Conservation (phyloP, 2,329 filamentous ascomycete genomes). For the Calycina herbarum region DNA sequence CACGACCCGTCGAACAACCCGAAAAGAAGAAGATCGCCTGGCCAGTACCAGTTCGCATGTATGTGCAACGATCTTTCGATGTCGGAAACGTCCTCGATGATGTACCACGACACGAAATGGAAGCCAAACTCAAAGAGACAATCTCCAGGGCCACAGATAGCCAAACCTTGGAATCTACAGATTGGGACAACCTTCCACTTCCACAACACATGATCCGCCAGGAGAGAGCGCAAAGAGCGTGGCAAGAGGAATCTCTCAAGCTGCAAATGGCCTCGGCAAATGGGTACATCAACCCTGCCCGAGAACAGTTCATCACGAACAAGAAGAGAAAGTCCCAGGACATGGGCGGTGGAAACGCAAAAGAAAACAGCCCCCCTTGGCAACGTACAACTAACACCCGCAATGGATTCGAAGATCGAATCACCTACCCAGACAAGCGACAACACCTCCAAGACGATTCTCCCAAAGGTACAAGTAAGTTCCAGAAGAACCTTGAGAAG, state of each 20-base stretch:
- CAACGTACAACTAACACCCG: constrained; percentile 62
- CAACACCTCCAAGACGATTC: constrained; percentile 48
- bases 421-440: constrained; percentile 52
- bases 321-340: constrained; percentile 85
- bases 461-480: constrained; percentile 75
- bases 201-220: constrained; percentile 76
- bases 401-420: constrained; percentile 68
- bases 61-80: constrained; percentile 87
- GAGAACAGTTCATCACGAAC: constrained; percentile 35
- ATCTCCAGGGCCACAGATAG: constrained; percentile 80
- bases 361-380: constrained; percentile 64
- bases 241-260: constrained; percentile 34
- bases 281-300: constrained; percentile 21
- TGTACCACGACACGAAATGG: constrained; percentile 69
- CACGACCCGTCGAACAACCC: constrained; percentile 35
- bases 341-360: constrained; percentile 53
- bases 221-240: constrained; percentile 59
- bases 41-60: constrained; percentile 78
- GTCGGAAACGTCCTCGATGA: constrained; percentile 65
- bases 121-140: constrained; percentile 79
- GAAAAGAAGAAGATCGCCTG: constrained; percentile 66
- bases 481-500: constrained; percentile 81
- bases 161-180: constrained; percentile 67
- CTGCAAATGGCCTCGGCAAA: constrained; percentile 26
- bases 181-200: constrained; percentile 82